Conservation (phyloP, 2,329 filamentous ascomycete species). For the Penicillium decumbens region DNA sequence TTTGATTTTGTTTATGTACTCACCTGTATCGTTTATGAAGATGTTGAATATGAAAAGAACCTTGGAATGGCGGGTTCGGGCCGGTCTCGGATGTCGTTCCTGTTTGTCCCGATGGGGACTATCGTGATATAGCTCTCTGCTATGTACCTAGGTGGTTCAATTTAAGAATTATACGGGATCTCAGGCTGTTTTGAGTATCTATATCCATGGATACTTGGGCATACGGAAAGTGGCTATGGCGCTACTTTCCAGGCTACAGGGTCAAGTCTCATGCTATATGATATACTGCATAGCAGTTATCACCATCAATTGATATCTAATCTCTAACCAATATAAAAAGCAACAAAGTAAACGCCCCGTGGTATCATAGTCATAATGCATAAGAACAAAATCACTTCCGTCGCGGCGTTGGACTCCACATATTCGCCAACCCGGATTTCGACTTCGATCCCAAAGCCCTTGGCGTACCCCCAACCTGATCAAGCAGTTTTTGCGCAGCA, state of each 20-base stretch:
- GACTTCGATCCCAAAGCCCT: slow-evolving; percentile 16
- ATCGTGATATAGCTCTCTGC: too few relatives aligned
- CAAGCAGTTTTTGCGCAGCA: slow-evolving; percentile 42
- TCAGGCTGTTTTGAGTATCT: too few relatives aligned
- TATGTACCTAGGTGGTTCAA: too few relatives aligned
- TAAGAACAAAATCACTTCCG: slow-evolving; percentile 10
- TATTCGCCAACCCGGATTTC: slow-evolving; percentile 13
- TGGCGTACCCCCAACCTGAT: slow-evolving; percentile 32
- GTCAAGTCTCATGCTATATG: too few relatives aligned
- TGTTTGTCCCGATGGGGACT: slow-evolving; percentile 14
- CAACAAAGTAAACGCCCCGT: slow-evolving; percentile 4
- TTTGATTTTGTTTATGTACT: not conserved
- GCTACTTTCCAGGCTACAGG: too few relatives aligned
- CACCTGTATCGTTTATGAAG: not conserved
- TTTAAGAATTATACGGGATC: too few relatives aligned
- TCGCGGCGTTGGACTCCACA: slow-evolving; percentile 21
- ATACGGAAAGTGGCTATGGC: too few relatives aligned
- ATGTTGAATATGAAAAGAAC: not conserved
- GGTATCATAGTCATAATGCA: slow-evolving; percentile 16
- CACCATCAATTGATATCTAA: not conserved
- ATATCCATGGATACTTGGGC: too few relatives aligned
- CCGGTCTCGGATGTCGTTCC: slow-evolving; percentile 17
- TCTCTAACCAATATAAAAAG: not conserved
- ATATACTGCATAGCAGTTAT: not conserved
- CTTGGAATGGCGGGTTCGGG: slow-evolving; percentile 9